Percentiles rank a stretch among this genome's conserved stretches.
Conservation (phyloP, 2,329 filamentous ascomycete genomes). For the Xylaria sp. region DNA sequence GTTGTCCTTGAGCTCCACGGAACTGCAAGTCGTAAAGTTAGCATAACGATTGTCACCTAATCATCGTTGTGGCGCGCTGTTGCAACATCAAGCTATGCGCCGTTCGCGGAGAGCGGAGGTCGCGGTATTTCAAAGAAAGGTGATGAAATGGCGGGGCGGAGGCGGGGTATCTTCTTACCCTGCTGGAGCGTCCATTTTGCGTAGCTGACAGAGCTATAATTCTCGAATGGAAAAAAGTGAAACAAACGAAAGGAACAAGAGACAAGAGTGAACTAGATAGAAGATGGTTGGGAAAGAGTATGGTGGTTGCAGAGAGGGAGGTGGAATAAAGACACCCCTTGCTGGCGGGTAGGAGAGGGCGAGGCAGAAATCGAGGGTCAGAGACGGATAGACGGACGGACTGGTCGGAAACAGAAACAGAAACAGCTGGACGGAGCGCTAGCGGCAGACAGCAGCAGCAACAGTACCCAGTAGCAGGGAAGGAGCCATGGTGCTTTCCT, state of each 20-base stretch:
- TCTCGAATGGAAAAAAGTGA: slow-evolving; percentile 25
- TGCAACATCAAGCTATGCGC: slow-evolving; percentile 25
- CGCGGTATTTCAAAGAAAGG: slow-evolving; percentile 36
- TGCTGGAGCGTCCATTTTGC: slow-evolving; percentile 49
- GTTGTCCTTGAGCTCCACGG: slow-evolving; percentile 97
- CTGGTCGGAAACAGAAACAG: slow-evolving; percentile 28
- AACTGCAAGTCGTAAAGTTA: slow-evolving; percentile 64
- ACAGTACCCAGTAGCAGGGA: neutral
- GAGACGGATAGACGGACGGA: slow-evolving; percentile 17
- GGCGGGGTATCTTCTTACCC: slow-evolving; percentile 51
- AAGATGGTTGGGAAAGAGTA: slow-evolving; percentile 7
- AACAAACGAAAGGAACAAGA: slow-evolving; percentile 18
- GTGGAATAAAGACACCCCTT: slow-evolving; percentile 29
- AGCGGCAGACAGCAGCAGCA: slow-evolving; percentile 11
- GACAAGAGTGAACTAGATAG: slow-evolving; percentile 9
- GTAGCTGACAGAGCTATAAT: slow-evolving; percentile 29
- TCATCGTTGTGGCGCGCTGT: neutral
- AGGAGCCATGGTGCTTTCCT: slow-evolving; percentile 21
- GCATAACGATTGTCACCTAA: slow-evolving; percentile 40
- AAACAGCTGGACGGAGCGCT: slow-evolving; percentile 31
- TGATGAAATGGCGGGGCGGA: slow-evolving; percentile 50
- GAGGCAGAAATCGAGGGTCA: slow-evolving; percentile 34
- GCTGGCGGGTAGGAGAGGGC: slow-evolving; percentile 23
- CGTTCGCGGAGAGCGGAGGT: slow-evolving; percentile 32
- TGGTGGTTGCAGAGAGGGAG: slow-evolving; percentile 33